A percentile compares a stretch with the other conserved stretches of the same genome.
These are phyloP conservation scores for Podospora tetraspora DNA, from an alignment of 495 filamentous ascomycete genomes.

Conservation along the genomic window DNA sequence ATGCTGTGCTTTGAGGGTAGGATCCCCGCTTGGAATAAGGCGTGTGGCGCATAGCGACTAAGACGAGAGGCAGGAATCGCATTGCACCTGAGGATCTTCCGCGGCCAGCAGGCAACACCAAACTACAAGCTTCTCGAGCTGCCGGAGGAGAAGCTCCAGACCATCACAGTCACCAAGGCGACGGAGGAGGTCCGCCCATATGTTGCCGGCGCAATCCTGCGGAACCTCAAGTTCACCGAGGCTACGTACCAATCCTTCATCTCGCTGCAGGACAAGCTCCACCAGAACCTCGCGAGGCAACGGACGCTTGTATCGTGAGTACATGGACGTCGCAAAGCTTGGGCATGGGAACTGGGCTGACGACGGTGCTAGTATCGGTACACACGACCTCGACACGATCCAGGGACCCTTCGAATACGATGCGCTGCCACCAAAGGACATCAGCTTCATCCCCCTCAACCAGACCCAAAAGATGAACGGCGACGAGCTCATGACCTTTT, in stretches of 20 bases:
- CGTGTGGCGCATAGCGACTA: constrained; percentile 1
- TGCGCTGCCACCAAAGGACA: constrained; percentile 83
- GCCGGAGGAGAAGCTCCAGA: constrained; percentile 65
- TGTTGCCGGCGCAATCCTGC: constrained; percentile 78
- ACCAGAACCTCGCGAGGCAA: constrained; percentile 91
- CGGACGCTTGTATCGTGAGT: constrained; percentile 73
- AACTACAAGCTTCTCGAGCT: constrained; percentile 71
- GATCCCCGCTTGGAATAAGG: neutral
- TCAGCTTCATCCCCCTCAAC: constrained; percentile 86
- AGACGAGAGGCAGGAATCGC: constrained; percentile 54
- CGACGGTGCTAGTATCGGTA: constrained; percentile 59
- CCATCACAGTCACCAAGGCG: constrained; percentile 72
- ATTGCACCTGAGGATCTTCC: constrained; percentile 93
- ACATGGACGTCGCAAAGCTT: neutral
- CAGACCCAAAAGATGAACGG: constrained; percentile 83
- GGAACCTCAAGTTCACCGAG: constrained; percentile 86
- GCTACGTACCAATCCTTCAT: constrained; percentile 96
- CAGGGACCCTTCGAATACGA: constrained; percentile 96
- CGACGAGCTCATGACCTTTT: constrained; percentile 87
- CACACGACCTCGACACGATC: constrained; percentile 91
- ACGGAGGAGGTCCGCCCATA: constrained; percentile 78
- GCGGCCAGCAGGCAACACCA: constrained; percentile 64
- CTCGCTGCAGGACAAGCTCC: constrained; percentile 92
- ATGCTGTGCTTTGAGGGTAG: constrained; percentile 90
- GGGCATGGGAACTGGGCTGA: neutral